Percentiles rank a stretch among this genome's conserved stretches.
Evolutionary conservation across 2,329 filamentous ascomycete species (phyloP).

Genomic region (Magnaporthiopsis rhizophila): DNA sequence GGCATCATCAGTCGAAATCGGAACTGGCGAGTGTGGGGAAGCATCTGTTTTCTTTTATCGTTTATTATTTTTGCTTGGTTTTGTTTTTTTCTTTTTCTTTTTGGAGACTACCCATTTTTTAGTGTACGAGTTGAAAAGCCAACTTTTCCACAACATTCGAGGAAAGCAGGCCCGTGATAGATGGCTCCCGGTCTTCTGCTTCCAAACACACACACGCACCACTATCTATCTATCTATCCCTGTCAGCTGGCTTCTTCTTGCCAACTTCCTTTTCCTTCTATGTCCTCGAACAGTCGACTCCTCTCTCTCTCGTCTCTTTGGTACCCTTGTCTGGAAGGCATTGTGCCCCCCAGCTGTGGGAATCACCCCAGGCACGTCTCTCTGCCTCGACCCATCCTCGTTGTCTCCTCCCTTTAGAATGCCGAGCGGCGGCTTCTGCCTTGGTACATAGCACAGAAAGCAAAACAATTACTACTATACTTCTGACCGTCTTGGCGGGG

Average conservation of each 20-base stretch:
- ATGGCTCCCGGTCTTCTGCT: neutral
- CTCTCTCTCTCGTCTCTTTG: neutral
- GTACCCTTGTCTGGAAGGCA: neutral
- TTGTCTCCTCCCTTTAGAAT: neutral
- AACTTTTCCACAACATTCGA: neutral
- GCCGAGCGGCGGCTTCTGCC: neutral
- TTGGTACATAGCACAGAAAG: neutral
- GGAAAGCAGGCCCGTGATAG: neutral
- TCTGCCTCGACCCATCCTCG: too few species aligned
- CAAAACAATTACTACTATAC: neutral
- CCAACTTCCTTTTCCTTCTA: neutral
- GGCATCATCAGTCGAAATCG: neutral
- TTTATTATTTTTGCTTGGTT: slow-evolving; percentile 8
- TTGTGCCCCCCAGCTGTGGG: too few species aligned
- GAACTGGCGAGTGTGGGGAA: neutral
- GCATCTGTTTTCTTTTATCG: neutral
- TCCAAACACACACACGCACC: neutral
- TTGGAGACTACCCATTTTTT: neutral
- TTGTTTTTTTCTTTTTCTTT: slow-evolving; percentile 14
- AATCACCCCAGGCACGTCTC: too few species aligned
- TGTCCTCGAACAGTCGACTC: neutral
- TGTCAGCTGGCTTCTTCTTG: neutral
- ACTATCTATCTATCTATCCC: too few species aligned
- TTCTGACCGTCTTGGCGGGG: neutral
- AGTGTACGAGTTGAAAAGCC: slow-evolving; percentile 1